A percentile compares a stretch with the other conserved stretches of the same genome.
phyloP scores from a whole-genome alignment of 148 eudicot species.

The Salicornia ramosissima region DNA sequence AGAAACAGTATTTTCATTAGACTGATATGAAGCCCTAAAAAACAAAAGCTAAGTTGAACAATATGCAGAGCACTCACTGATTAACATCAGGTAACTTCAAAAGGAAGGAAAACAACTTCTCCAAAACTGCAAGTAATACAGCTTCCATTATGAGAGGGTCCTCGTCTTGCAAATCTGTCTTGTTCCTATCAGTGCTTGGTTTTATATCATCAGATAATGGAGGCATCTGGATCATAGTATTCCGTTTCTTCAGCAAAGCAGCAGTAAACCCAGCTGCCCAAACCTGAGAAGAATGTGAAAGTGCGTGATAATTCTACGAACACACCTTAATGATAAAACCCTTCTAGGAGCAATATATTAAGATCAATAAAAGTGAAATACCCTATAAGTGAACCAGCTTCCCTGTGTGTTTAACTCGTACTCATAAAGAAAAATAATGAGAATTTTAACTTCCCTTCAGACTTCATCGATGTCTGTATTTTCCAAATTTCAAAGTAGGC shows the following conservation, averaged over 20 bases:
- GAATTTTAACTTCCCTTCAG: not conserved
- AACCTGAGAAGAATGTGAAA: constrained; percentile 41
- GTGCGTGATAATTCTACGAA: not conserved
- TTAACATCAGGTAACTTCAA: constrained; percentile 59
- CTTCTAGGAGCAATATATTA: not conserved
- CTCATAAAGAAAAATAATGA: not conserved
- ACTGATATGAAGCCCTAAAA: not conserved
- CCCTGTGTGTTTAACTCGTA: not conserved
- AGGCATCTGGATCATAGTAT: constrained; percentile 42
- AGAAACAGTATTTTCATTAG: constrained; percentile 19
- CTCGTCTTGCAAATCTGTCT: constrained; percentile 32
- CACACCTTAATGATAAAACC: not conserved
- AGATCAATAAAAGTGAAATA: not conserved
- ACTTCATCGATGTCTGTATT: not conserved
- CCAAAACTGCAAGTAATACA: constrained; percentile 45
- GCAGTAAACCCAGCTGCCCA: constrained; percentile 97
- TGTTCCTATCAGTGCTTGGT: constrained; percentile 16
- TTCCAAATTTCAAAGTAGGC: not conserved
- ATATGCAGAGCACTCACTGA: constrained; percentile 41
- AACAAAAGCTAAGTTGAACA: constrained; percentile 1
- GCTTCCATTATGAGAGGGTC: constrained; percentile 46
- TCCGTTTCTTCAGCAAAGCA: constrained; percentile 79
- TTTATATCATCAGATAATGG: constrained; percentile 34
- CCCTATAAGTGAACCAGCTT: not conserved
- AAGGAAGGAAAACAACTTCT: constrained; percentile 64